Conservation (phyloP, 2,329 filamentous ascomycete genomes). For the Ceratocystis ficicola region DNA sequence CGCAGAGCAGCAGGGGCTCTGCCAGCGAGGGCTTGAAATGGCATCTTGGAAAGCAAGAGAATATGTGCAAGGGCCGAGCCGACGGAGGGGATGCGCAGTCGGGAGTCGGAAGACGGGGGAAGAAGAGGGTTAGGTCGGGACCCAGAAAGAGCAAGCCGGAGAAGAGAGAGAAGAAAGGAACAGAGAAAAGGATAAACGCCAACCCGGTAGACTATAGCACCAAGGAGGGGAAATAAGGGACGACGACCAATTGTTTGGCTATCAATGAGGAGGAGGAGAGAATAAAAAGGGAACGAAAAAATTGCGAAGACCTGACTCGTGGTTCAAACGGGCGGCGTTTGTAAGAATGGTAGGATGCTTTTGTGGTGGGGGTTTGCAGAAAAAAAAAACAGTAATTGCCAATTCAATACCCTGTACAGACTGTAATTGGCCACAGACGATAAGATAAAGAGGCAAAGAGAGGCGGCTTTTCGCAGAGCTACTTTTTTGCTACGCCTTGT, state of each 20-base stretch:
- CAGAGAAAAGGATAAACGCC: conserved; percentile 2
- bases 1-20: conserved; percentile 47
- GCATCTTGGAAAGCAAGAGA: conserved; percentile 23
- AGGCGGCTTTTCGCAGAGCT: background rate
- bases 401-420: background rate
- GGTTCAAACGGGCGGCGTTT: conserved; percentile 13
- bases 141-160: conserved; percentile 2
- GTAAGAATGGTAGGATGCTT: conserved; percentile 11
- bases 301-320: background rate
- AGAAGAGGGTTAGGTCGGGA: background rate
- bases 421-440: conserved; percentile 18
- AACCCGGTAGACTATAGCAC: background rate
- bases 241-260: conserved; percentile 1
- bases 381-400: conserved; percentile 12
- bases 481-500: background rate
- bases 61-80: background rate
- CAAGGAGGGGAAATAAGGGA: background rate
- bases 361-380: conserved; percentile 15
- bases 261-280: conserved; percentile 2
- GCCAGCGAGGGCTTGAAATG: conserved; percentile 38
- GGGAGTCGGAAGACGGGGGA: background rate
- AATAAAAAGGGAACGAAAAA: conserved; percentile 7
- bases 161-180: background rate
- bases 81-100: background rate
- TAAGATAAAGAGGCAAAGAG: conserved; percentile 19